Evolutionary conservation across 495 filamentous ascomycete genomes (phyloP).

Genomic region (Aspergillus leporis): DNA sequence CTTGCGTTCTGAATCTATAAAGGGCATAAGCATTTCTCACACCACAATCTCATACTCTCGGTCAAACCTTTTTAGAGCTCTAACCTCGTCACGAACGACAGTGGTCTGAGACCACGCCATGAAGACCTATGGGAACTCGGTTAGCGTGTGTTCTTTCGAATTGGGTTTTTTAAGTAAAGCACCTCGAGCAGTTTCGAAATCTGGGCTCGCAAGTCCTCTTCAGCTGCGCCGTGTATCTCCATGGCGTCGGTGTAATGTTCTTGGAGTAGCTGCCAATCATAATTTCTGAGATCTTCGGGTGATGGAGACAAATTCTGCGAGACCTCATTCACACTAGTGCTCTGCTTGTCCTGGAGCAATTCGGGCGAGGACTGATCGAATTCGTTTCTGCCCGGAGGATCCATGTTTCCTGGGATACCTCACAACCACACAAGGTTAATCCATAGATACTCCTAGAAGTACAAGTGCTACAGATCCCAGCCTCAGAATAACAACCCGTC

Average conservation of each 20-base stretch:
- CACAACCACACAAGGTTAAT: not conserved
- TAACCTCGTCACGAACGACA: constrained; percentile 65
- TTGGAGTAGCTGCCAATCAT: constrained; percentile 70
- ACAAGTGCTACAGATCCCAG: not conserved
- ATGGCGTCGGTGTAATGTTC: constrained; percentile 61
- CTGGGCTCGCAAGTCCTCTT: constrained; percentile 63
- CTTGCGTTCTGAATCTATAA: constrained; percentile 70
- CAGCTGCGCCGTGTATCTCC: constrained; percentile 55
- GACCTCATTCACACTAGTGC: not conserved
- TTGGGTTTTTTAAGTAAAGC: constrained; percentile 7
- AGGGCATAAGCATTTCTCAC: not conserved
- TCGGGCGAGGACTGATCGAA: not conserved
- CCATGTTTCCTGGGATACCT: not conserved
- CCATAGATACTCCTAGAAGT: not conserved
- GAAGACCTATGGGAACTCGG: constrained; percentile 56
- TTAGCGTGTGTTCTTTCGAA: constrained; percentile 3
- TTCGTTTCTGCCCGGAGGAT: not conserved
- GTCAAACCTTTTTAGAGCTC: constrained; percentile 64
- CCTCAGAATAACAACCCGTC: not conserved
- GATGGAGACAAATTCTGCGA: constrained; percentile 4
- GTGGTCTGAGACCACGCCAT: constrained; percentile 67
- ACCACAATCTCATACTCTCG: not conserved
- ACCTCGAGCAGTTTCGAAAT: constrained; percentile 65
- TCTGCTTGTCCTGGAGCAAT: not conserved
- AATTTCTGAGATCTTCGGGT: constrained; percentile 36